A percentile compares a stretch with the other conserved stretches of the same genome.
Conservation (phyloP, 257 asterid species). For the Orobanche coerulescens region DNA sequence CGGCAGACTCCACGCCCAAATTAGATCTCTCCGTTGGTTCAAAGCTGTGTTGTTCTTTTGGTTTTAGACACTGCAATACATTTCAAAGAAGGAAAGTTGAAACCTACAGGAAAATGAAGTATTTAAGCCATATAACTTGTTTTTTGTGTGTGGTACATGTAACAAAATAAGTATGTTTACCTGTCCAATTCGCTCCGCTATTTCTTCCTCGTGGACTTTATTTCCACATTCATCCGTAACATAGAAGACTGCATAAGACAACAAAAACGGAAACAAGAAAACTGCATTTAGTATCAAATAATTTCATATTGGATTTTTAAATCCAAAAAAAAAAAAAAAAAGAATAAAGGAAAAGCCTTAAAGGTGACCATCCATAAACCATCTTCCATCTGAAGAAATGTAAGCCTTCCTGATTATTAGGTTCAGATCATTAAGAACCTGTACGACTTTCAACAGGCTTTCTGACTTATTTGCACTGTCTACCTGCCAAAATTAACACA, state of each 20-base stretch:
- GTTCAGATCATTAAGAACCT: slow-evolving; percentile 82
- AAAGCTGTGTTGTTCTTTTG: slow-evolving; percentile 25
- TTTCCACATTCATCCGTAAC: slow-evolving; percentile 76
- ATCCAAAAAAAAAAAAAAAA: background rate
- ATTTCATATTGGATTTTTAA: background rate
- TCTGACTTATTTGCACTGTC: slow-evolving; percentile 86
- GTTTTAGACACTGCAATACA: background rate
- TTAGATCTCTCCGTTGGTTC: slow-evolving; percentile 50
- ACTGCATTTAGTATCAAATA: slow-evolving; percentile 6
- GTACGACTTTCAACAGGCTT: slow-evolving; percentile 79
- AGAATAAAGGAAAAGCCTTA: background rate
- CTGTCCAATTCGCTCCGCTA: slow-evolving; percentile 66
- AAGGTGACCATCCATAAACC: slow-evolving; percentile 91
- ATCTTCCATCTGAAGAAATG: slow-evolving; percentile 89
- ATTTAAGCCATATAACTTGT: background rate
- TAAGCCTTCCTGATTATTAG: slow-evolving; percentile 70
- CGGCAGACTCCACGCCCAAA: slow-evolving; percentile 55
- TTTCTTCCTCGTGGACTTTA: slow-evolving; percentile 49
- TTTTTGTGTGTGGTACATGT: background rate
- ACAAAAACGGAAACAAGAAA: background rate
- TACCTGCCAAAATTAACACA: slow-evolving; percentile 33
- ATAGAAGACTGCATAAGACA: slow-evolving; percentile 60
- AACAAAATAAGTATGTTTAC: slow-evolving; percentile 25
- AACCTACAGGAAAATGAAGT: background rate
- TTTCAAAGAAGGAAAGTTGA: background rate